These are phyloP conservation scores for Hortaea werneckii DNA, from an alignment of 2,329 filamentous ascomycete genomes.

Conservation along the genomic window DNA sequence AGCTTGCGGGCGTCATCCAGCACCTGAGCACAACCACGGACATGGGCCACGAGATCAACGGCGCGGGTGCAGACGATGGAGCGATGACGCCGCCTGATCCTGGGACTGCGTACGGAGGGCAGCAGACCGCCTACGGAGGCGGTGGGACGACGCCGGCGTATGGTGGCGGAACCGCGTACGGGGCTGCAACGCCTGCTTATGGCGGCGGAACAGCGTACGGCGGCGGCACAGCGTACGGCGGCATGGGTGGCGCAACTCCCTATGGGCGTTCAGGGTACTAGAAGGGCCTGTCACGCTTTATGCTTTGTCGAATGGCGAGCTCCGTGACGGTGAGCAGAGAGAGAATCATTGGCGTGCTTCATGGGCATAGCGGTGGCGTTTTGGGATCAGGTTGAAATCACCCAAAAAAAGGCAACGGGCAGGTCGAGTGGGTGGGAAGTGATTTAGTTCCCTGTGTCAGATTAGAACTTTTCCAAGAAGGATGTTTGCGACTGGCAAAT, in stretches of 20 bases:
- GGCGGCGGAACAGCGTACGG: conserved; percentile 7
- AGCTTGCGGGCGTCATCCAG: conserved; percentile 71
- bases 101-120: conserved; percentile 4
- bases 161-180: conserved; percentile 2
- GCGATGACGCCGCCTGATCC: conserved; percentile 2
- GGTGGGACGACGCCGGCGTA: conserved; percentile 7
- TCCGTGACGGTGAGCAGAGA: neutral
- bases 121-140: conserved; percentile 1
- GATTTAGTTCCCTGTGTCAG: too few relatives aligned
- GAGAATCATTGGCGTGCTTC: neutral
- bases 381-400: neutral
- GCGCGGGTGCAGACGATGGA: conserved; percentile 50
- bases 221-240: neutral
- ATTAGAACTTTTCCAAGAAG: too few relatives aligned
- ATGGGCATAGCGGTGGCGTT: neutral
- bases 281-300: neutral
- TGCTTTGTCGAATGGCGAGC: neutral
- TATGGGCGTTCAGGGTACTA: conserved; percentile 8
- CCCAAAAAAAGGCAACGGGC: too few relatives aligned
- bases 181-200: conserved; percentile 4
- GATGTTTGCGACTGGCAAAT: too few relatives aligned
- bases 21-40: conserved; percentile 48
- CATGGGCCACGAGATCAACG: conserved; percentile 40
- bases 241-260: conserved; percentile 8
- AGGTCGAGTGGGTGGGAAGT: too few relatives aligned